phyloP scores from a whole-genome alignment of 257 asterid genomes.

The Thymus mandschuricus region DNA sequence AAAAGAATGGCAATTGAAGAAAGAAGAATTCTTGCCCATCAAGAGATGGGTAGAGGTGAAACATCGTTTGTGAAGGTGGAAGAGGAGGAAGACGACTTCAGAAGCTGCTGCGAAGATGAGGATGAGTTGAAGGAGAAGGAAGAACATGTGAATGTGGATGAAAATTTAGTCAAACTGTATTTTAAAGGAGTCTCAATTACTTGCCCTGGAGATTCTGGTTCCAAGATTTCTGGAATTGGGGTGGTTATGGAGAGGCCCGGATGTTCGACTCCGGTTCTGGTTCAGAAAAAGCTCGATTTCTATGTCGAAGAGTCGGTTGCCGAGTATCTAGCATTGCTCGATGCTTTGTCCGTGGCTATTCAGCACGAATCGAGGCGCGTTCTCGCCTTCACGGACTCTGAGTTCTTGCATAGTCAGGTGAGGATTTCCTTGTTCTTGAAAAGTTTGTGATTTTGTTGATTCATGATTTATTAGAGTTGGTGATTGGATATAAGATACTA shows the following conservation, averaged over 20 bases:
- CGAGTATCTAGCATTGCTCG: conserved; percentile 90
- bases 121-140: conserved; percentile 56
- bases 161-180: conserved; percentile 54
- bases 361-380: conserved; percentile 51
- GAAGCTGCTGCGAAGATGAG: conserved; percentile 85
- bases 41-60: conserved; percentile 35
- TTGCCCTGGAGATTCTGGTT: conserved; percentile 66
- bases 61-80: conserved; percentile 42
- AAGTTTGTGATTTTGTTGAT: conserved; percentile 11
- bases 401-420: conserved; percentile 74
- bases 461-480: conserved; percentile 6
- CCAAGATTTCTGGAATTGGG: conserved; percentile 87
- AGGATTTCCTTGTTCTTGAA: conserved; percentile 26
- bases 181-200: conserved; percentile 81
- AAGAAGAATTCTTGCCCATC: conserved; percentile 29
- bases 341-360: conserved; percentile 77
- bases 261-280: conserved; percentile 49
- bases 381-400: conserved; percentile 74
- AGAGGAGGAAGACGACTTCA: conserved; percentile 92
- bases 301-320: conserved; percentile 74
- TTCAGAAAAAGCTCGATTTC: conserved; percentile 93
- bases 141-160: conserved; percentile 31
- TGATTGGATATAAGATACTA: neutral
- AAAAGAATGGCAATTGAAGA: conserved; percentile 42
- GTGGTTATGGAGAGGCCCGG: conserved; percentile 68